phyloP scores from a whole-genome alignment of 495 filamentous ascomycete species.

The Xanthoparmelia taractica region DNA sequence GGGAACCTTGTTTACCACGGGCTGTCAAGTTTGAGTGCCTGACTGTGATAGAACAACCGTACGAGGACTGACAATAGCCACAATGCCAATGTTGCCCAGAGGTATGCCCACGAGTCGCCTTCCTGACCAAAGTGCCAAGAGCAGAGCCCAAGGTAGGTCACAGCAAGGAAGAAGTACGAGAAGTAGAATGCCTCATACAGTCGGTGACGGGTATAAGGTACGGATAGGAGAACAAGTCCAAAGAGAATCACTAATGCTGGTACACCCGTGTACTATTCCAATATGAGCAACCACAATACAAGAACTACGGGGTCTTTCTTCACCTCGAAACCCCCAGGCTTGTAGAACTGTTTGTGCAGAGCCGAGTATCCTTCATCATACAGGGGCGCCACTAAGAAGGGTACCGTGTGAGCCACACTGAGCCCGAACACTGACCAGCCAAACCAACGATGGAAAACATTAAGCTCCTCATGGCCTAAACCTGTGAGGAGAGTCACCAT shows the following conservation, averaged over 20 bases:
- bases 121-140: constrained; percentile 28
- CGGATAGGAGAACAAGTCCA: constrained; percentile 30
- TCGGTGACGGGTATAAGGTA: constrained; percentile 31
- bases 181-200: constrained; percentile 25
- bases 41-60: constrained; percentile 20
- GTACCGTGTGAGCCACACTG: too few relatives aligned
- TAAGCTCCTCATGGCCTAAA: too few relatives aligned
- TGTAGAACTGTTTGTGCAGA: constrained; percentile 27
- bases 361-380: too few relatives aligned
- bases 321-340: constrained; percentile 15
- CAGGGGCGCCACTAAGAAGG: too few relatives aligned
- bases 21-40: constrained; percentile 1
- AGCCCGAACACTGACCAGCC: too few relatives aligned
- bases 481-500: too few relatives aligned
- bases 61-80: constrained; percentile 20
- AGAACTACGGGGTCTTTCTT: not conserved
- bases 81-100: constrained; percentile 29
- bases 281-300: not conserved
- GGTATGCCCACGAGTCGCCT: constrained; percentile 26
- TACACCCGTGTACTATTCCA: constrained; percentile 25
- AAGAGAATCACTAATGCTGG: too few relatives aligned
- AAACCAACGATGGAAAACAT: too few relatives aligned
- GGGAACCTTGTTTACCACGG: constrained; percentile 14
- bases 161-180: constrained; percentile 23
- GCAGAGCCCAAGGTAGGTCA: constrained; percentile 25